Percentiles rank a stretch among this genome's conserved stretches.
These are phyloP conservation scores for Thalassiosira mediterranea DNA, from an alignment of 352 stramenopile genomes.

Conservation along the genomic window DNA sequence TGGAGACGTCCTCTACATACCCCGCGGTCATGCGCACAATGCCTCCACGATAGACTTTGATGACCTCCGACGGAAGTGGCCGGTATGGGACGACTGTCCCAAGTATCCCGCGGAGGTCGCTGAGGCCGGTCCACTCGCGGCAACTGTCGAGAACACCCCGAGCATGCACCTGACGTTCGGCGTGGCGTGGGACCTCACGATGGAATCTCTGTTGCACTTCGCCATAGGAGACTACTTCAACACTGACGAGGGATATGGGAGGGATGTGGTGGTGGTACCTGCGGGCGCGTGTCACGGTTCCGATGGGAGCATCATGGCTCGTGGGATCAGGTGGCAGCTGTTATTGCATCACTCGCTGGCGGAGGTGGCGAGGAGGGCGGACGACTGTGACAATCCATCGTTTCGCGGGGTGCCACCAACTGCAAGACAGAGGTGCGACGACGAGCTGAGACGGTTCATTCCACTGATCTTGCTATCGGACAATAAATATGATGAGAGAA, in stretches of 20 bases:
- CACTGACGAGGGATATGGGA: not conserved
- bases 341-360: slow-evolving; percentile 31
- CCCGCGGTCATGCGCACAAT: slow-evolving; percentile 41
- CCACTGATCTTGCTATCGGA: slow-evolving; percentile 14
- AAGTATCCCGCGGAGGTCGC: not conserved
- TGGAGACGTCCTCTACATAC: slow-evolving; percentile 41
- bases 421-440: slow-evolving; percentile 8
- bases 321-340: too few species aligned
- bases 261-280: not conserved
- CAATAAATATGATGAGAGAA: too few species aligned
- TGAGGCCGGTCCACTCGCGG: not conserved
- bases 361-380: slow-evolving; percentile 18
- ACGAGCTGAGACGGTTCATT: slow-evolving; percentile 12
- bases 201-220: slow-evolving; percentile 42
- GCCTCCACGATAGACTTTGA: slow-evolving; percentile 33
- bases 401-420: too few species aligned
- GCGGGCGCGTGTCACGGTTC: not conserved
- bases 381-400: slow-evolving; percentile 26
- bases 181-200: slow-evolving; percentile 17
- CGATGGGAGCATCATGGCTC: slow-evolving; percentile 13
- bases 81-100: slow-evolving; percentile 3
- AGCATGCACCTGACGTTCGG: slow-evolving; percentile 48
- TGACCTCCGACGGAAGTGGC: too few species aligned
- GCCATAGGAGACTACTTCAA: slow-evolving; percentile 25
- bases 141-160: slow-evolving; percentile 9